A percentile compares a stretch with the other conserved stretches of the same genome.
These are phyloP conservation scores for Liquidambar formosana DNA, from an alignment of 164 flowering plant species.

Conservation along the genomic window DNA sequence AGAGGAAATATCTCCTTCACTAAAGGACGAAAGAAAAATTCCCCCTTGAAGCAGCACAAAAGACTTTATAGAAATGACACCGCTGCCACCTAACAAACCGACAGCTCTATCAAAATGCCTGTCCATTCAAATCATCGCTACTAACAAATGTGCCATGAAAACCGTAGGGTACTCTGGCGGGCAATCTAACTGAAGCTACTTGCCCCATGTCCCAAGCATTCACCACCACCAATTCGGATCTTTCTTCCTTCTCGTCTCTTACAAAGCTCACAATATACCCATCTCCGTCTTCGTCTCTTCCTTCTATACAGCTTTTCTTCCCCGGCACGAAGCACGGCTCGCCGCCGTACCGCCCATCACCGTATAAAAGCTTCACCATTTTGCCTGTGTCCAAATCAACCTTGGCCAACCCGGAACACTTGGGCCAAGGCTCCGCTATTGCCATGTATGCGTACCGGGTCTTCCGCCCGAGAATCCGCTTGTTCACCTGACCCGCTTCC, in stretches of 20 bases:
- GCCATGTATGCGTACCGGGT: constrained; percentile 51
- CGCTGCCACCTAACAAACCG: too few species aligned
- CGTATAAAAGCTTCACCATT: constrained; percentile 39
- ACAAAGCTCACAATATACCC: constrained; percentile 46
- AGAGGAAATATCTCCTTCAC: too few species aligned
- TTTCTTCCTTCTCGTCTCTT: constrained; percentile 22
- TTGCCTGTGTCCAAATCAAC: constrained; percentile 43
- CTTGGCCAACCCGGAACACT: constrained; percentile 52
- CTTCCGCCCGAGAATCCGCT: constrained; percentile 32
- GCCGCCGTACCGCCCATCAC: constrained; percentile 38
- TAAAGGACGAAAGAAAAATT: too few species aligned
- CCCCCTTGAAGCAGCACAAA: too few species aligned
- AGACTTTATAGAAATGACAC: too few species aligned
- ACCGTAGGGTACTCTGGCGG: constrained; percentile 25
- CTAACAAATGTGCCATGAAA: constrained; percentile 30
- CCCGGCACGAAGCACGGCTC: constrained; percentile 36
- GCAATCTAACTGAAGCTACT: constrained; percentile 23
- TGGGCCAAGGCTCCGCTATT: constrained; percentile 68
- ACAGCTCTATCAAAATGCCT: too few species aligned
- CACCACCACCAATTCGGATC: constrained; percentile 24
- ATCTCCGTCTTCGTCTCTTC: constrained; percentile 8
- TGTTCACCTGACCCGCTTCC: constrained; percentile 57
- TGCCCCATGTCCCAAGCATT: constrained; percentile 17
- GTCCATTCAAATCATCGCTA: constrained; percentile 8
- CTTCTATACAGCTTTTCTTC: not conserved